These are phyloP conservation scores for Fusarium bulbicola DNA, from an alignment of 2,329 filamentous ascomycete genomes.

Conservation along the genomic window DNA sequence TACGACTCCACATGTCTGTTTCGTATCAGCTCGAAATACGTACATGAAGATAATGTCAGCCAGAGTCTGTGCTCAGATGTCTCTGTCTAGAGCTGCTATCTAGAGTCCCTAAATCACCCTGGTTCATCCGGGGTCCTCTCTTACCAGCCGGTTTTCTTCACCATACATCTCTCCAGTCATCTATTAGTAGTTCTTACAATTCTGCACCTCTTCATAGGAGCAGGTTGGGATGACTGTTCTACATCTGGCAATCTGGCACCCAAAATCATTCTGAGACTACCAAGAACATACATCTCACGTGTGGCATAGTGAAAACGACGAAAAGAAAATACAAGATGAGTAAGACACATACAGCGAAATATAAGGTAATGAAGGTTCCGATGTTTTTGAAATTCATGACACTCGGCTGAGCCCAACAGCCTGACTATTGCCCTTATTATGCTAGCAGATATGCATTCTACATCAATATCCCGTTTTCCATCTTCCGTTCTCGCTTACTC, in stretches of 20 bases:
- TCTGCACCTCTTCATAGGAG: background rate
- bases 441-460: slow-evolving; percentile 21
- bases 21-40: background rate
- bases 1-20: background rate
- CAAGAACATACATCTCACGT: background rate
- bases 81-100: background rate
- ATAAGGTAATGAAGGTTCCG: background rate
- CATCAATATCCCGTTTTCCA: background rate
- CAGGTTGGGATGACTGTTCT: background rate
- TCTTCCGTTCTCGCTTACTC: slow-evolving; percentile 2
- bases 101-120: background rate
- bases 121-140: background rate
- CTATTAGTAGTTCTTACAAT: background rate
- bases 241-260: background rate
- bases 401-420: slow-evolving; percentile 1
- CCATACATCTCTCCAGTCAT: background rate
- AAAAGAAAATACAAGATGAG: background rate
- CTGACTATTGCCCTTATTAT: background rate
- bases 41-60: background rate
- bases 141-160: background rate
- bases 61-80: background rate
- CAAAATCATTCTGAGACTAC: background rate
- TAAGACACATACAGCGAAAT: background rate
- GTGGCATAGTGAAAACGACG: background rate
- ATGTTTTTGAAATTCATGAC: slow-evolving; percentile 22